Evolutionary conservation across 306 rosid genomes (phyloP), one percentile per base, ranked within the genome.

Genomic region (Fragaria iinumae): DNA sequence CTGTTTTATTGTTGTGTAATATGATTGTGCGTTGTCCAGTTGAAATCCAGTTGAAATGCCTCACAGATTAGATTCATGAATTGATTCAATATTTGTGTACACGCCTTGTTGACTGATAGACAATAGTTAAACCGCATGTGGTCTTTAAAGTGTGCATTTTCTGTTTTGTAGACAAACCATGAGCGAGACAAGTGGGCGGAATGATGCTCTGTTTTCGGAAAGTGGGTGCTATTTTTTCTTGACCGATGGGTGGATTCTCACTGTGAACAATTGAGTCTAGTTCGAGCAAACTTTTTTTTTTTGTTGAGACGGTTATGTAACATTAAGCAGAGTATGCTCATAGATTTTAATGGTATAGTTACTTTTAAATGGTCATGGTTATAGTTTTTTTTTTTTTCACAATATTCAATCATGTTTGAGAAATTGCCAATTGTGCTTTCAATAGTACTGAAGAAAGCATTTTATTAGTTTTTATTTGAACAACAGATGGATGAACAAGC

Each of bases 231-330:
- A 11, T 43, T 29, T 60, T n/a, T 62, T 18, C 71, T 47, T 47
- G 60, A 63, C 71, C 6, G 47, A 34, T 67, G 71, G 44, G 25
- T 29, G 59, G 64, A 62, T 29, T 62, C 60, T 62, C 60, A 38
- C 32, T 47, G 78, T 6, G 23, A 62, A 75, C 78, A 29, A 62
- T 47, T 12, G 34, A 75, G 17, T 75, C 60, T 74, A 34, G 57
- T 63, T 75, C 11, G 71, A 47, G 78, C 60, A 47, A 62, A 1
- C 18, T 75, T 29, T 29, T 2, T 29, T 2, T 29, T 2, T 2
- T 43, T 10, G 38, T 45, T 75, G 71, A 47, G n/a, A 45, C 63
- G 78, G 62, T 62, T 20, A 29, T 75, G 78, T 75, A 75, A 43
- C 44, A 39, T 73, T 57, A 57, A 59, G 76, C 76, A 34, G 66